These are phyloP conservation scores for Cylindrodendrum hubeiense DNA, from an alignment of 2,329 filamentous ascomycete species.

Conservation along the genomic window DNA sequence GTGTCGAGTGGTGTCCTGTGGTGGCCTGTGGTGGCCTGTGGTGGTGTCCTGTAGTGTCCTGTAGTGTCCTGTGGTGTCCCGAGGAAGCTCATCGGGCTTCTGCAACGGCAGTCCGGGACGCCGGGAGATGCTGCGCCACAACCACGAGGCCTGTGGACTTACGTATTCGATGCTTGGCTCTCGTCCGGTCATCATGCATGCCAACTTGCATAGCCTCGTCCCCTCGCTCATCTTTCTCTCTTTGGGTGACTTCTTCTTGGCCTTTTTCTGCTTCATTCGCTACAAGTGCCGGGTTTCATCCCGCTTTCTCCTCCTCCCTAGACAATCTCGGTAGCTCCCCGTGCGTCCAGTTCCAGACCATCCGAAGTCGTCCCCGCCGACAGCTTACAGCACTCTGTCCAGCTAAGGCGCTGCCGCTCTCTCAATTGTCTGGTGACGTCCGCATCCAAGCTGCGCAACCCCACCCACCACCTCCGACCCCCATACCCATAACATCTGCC, in stretches of 20 bases:
- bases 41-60: not conserved
- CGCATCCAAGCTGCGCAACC: slow-evolving; percentile 16
- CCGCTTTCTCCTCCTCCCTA: not conserved
- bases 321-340: not conserved
- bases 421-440: slow-evolving; percentile 12
- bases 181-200: slow-evolving; percentile 14
- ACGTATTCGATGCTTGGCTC: slow-evolving; percentile 12
- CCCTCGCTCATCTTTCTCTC: not conserved
- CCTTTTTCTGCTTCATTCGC: not conserved
- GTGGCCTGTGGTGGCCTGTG: not conserved
- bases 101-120: slow-evolving; percentile 15
- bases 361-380: not conserved
- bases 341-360: not conserved
- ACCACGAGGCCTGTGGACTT: slow-evolving; percentile 16
- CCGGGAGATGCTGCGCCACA: slow-evolving; percentile 28
- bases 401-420: not conserved
- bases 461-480: slow-evolving; percentile 12
- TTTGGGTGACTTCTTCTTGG: not conserved
- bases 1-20: not conserved
- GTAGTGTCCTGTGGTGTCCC: not conserved
- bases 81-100: not conserved
- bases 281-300: not conserved
- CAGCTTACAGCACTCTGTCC: not conserved
- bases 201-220: slow-evolving; percentile 13
- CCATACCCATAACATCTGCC: slow-evolving; percentile 9